Evolutionary conservation across 2,329 filamentous ascomycete species (phyloP).

Genomic region (Cladosporium oxysporum): DNA sequence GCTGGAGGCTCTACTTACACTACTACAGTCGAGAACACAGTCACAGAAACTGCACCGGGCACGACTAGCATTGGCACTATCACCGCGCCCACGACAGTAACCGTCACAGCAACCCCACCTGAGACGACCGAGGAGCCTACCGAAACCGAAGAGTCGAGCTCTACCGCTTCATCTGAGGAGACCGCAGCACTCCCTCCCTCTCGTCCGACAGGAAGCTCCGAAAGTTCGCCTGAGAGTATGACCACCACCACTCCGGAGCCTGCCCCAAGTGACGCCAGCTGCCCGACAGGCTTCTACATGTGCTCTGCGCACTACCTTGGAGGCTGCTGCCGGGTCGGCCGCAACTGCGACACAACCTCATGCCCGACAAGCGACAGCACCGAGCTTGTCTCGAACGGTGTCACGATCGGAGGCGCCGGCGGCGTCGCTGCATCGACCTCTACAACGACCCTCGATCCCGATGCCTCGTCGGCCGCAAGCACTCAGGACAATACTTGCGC

Average conservation of each 20-base stretch:
- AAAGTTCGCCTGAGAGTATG: slow-evolving; percentile 12
- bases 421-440: slow-evolving; percentile 15
- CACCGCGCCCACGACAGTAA: slow-evolving; percentile 21
- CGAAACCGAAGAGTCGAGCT: slow-evolving; percentile 10
- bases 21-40: slow-evolving; percentile 12
- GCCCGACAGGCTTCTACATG: slow-evolving; percentile 89
- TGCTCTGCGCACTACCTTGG: slow-evolving; percentile 79
- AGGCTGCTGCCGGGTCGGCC: slow-evolving; percentile 85
- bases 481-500: slow-evolving; percentile 57
- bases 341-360: slow-evolving; percentile 78
- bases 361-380: slow-evolving; percentile 67
- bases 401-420: slow-evolving; percentile 58
- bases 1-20: slow-evolving; percentile 16
- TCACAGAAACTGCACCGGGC: slow-evolving; percentile 18
- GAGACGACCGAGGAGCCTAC: slow-evolving; percentile 8
- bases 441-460: slow-evolving; percentile 10
- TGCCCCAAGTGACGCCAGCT: slow-evolving; percentile 47
- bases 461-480: slow-evolving; percentile 34
- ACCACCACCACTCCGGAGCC: slow-evolving; percentile 40
- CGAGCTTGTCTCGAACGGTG: slow-evolving; percentile 64
- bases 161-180: slow-evolving; percentile 38
- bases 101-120: slow-evolving; percentile 7
- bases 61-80: slow-evolving; percentile 18
- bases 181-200: slow-evolving; percentile 36
- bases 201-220: slow-evolving; percentile 29